Base-by-base conservation (phyloP, 805 yeast species). In the Starmera quercuum region DNA sequence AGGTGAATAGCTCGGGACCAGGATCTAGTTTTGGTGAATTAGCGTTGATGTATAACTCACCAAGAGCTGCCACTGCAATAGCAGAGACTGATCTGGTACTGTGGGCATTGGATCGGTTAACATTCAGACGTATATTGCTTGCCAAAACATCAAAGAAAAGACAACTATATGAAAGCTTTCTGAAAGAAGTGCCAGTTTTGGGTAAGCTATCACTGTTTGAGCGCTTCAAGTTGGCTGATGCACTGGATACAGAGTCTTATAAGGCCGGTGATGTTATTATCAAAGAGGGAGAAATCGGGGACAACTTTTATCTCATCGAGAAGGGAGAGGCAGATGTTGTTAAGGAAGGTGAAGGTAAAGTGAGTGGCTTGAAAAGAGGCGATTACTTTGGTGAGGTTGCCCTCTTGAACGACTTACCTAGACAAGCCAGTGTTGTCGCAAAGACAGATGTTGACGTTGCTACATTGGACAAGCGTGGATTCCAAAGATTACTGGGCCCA, bases 331-430 rank as follows among this genome's bases (percentile, higher is more conserved):
- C 95, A 36, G 75, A 76, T 40, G 92, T 92, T 27, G 53, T 71
- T 28, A 83, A 76, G 51, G 42, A 53, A 5, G 75, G 67, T 25
- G 69, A 69, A 29, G 88, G 88, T 17, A 67, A 70, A 29, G 68
- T 87, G 22, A 71, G 68, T 16, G 64, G 64, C 12, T 66, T 86
- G 39, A 61, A 69, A 30, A 77, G 82, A 50, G 97, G 97, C 42
- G 95, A 83, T 56, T 92, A 92, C 63, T 92, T 92, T 58, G 98
- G 98, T 45, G 98, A 92, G 63, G 78, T 92, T 42, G 97, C 98
- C 4, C 66, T 92, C 47, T 68, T 92, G 47, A 83, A 88, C 50
- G 95, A 92, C 54, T 65, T 78, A 38, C 97, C 97, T 41, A 77
- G 98, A 60, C 92, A 84, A 54, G 98, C 98, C 21, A 82, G 95